Evolutionary conservation across 1,139 yeast species (phyloP), one percentile per base, ranked within the genome.

Genomic region (Sugiyamaella sp.): DNA sequence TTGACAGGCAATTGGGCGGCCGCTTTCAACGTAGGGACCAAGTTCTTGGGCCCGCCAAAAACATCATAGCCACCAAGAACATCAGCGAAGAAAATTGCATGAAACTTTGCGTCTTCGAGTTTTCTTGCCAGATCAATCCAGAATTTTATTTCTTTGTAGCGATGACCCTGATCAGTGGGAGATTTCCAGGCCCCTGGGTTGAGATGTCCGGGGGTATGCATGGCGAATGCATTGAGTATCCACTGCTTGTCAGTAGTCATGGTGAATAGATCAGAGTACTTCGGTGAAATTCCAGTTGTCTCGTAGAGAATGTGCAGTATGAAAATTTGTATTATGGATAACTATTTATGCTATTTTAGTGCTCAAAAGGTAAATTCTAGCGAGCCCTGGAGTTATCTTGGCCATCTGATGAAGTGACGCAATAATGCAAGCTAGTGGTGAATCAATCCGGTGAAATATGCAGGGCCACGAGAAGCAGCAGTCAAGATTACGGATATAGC

Each of bases 81-180:
- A 64, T 78, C 82, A 38, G 81, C 81, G 54, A 78, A 64, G 60
- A 78, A 78, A 10, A 78, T 57, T 1, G 74, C 74, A 57, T 75
- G 75, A 54, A 78, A 68, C 59, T 77, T 74, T 2, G 80, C 81
- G 52, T 68, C 69, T 58, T 78, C 82, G 44, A 78, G 69, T 17
- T 74, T 53, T 57, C 76, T 70, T 2, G 80, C 80, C 19, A 77
- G 61, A 45, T 76, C 67, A 10, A 71, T 72, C 81, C 81, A 78
- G 62, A 76, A 74, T 45, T 76, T 76, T 33, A 78, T 67, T 45
- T 74, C 72, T 49, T 71, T 70, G 58, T 70, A 75, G 32, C 57
- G 56, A n/a, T 66, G 57, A 2, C 75, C 70, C 55, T 69, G 65
- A 59, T 76, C 79, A 14, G 71, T 61, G 4, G 80, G 80, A 52